Evolutionary conservation across 257 asterid species (phyloP), one percentile per base, ranked within the genome.

Genomic region (Striga asiatica): DNA sequence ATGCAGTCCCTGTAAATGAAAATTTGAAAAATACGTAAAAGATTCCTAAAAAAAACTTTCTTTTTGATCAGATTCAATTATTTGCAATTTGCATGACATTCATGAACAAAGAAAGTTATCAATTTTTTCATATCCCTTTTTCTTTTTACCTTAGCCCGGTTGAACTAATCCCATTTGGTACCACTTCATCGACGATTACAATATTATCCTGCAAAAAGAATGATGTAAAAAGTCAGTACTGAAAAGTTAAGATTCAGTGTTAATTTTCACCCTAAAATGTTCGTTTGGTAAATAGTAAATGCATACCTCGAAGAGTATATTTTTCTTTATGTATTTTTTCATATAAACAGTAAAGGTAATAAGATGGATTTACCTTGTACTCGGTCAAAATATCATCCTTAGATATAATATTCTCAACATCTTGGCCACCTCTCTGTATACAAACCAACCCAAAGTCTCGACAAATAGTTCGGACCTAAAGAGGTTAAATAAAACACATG

Each of bases 361-460:
- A n/a, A n/a, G n/a, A n/a, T n/a, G n/a, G n/a, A n/a, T n/a, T n/a
- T 76, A 91, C 97, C 89, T 74, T 78, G 69, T 74, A 73, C 56
- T 71, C 57, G 14, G 67, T 76, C 82, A 91, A 61, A 60, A 84
- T 91, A 55, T 71, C 81, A 65, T 87, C 85, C 29, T 65, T 69
- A 5, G 79, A 70, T 59, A 87, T 69, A 42, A 87, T 71, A 49
- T 62, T 58, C 54, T 82, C 89, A 20, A 87, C 78, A 72, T 91
- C 88, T 50, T 77, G 94, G 38, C 81, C 82, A 50, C 59, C 84
- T 78, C 98, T 78, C 21, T 88, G 78, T 7, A 91, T 70, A 58
- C 98, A 91, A 42, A 84, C 89, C 88, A 91, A 69, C 14, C 97
- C 95, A 16, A 78, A 91, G 69, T 91, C 98, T 57, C 72, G 70